A percentile compares a stretch with the other conserved stretches of the same genome.
phyloP scores from a whole-genome alignment of 192 early-diverging fungal species.

The Podochytrium sp. region DNA sequence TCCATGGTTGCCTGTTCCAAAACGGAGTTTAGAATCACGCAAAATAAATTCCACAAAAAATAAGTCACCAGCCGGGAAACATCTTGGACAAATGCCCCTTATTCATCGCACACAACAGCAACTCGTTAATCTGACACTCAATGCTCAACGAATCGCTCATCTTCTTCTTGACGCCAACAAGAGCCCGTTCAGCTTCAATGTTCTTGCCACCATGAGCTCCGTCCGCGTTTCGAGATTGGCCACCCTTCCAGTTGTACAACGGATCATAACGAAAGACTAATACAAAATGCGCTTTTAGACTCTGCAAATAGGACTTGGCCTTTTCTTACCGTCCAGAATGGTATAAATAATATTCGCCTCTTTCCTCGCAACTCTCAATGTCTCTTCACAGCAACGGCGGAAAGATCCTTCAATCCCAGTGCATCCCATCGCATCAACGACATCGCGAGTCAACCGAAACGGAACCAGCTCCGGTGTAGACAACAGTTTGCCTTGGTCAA shows the following conservation, averaged over 20 bases:
- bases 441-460: conserved; percentile 87
- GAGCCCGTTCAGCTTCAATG: conserved; percentile 70
- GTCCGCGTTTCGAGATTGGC: conserved; percentile 25
- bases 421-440: conserved; percentile 87
- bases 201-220: conserved; percentile 42
- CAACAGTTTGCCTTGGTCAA: conserved; percentile 89
- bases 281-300: background rate
- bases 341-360: conserved; percentile 82
- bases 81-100: conserved; percentile 59
- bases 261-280: conserved; percentile 91
- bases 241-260: conserved; percentile 69
- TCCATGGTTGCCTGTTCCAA: conserved; percentile 31
- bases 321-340: conserved; percentile 66
- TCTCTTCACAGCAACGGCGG: conserved; percentile 75
- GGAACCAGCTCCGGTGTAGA: conserved; percentile 90
- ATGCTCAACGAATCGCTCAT: conserved; percentile 60
- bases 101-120: conserved; percentile 70
- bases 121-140: conserved; percentile 75
- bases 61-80: conserved; percentile 58
- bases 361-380: conserved; percentile 75
- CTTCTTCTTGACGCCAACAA: conserved; percentile 66
- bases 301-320: background rate
- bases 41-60: background rate
- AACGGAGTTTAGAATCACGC: background rate
- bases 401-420: conserved; percentile 82